Percentiles rank a stretch among this genome's conserved stretches.
Evolutionary conservation across 2,329 filamentous ascomycete genomes (phyloP).

Genomic region (Cladosporium sp.): DNA sequence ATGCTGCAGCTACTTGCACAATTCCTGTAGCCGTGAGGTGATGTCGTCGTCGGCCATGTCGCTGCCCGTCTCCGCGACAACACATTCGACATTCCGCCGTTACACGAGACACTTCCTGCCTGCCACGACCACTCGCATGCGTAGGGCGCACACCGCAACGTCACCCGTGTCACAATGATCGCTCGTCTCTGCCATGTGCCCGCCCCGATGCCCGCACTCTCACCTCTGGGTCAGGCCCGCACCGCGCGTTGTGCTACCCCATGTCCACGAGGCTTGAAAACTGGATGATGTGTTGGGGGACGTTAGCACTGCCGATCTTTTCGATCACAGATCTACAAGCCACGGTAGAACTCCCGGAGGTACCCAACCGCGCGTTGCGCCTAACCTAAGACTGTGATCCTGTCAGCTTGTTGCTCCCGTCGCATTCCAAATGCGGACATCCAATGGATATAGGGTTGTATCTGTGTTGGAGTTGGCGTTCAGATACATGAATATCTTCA

Average conservation of each 20-base stretch:
- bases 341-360: not conserved
- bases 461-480: no score
- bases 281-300: not conserved
- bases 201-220: not conserved
- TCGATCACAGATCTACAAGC: not conserved
- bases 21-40: no score
- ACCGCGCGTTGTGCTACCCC: not conserved
- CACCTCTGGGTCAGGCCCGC: not conserved
- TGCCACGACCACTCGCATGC: not conserved
- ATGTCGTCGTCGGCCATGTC: not conserved
- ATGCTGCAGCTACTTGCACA: not conserved
- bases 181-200: not conserved
- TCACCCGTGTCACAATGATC: constrained; percentile 3
- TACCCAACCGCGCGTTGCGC: not conserved
- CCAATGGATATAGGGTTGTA: no score
- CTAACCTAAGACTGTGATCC: not conserved
- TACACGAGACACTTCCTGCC: not conserved
- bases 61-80: constrained; percentile 3
- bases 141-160: not conserved
- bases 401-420: no score
- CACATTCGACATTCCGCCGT: not conserved
- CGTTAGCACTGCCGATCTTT: not conserved
- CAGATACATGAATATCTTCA: no score
- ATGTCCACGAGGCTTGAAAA: not conserved
- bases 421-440: no score